Conservation (phyloP, 2,329 filamentous ascomycete species). For the Pestalotiopsis sp. region DNA sequence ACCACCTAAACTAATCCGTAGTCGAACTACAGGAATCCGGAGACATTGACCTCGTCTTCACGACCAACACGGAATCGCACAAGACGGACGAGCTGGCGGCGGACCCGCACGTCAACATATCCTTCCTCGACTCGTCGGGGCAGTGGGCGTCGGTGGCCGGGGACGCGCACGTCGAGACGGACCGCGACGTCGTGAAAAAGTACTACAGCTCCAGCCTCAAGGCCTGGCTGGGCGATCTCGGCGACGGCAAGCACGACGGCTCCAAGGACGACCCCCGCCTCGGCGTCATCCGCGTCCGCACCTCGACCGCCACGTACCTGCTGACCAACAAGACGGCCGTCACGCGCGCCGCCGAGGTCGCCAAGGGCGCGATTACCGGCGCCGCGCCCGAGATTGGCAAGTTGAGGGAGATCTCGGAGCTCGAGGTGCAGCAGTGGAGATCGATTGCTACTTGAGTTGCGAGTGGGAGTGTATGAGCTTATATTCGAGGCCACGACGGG, state of each 20-base stretch:
- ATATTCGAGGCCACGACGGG: background rate
- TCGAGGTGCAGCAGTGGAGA: conserved; percentile 66
- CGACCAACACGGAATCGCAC: conserved; percentile 87
- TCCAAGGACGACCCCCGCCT: conserved; percentile 81
- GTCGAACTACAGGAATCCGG: conserved; percentile 63
- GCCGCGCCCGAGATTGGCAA: conserved; percentile 73
- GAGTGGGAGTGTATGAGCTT: background rate
- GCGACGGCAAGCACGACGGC: conserved; percentile 81
- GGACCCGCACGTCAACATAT: conserved; percentile 77
- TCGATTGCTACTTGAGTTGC: conserved; percentile 20
- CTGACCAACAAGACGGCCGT: conserved; percentile 64
- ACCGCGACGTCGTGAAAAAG: conserved; percentile 69
- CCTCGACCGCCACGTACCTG: conserved; percentile 74
- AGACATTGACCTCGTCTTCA: conserved; percentile 82
- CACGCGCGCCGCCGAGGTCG: conserved; percentile 68
- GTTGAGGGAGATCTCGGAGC: conserved; percentile 70
- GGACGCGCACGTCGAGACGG: conserved; percentile 67
- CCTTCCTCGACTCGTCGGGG: conserved; percentile 74
- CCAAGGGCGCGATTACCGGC: conserved; percentile 74
- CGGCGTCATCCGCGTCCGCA: conserved; percentile 76
- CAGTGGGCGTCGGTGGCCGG: conserved; percentile 88
- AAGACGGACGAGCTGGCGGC: conserved; percentile 80
- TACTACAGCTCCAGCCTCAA: conserved; percentile 75
- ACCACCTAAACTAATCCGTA: background rate
- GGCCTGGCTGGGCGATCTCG: conserved; percentile 87